Percentiles rank a stretch among this genome's conserved stretches.
Evolutionary conservation across 768 basidiomycete genomes (phyloP).

Genomic region (Tulasnella sp.): DNA sequence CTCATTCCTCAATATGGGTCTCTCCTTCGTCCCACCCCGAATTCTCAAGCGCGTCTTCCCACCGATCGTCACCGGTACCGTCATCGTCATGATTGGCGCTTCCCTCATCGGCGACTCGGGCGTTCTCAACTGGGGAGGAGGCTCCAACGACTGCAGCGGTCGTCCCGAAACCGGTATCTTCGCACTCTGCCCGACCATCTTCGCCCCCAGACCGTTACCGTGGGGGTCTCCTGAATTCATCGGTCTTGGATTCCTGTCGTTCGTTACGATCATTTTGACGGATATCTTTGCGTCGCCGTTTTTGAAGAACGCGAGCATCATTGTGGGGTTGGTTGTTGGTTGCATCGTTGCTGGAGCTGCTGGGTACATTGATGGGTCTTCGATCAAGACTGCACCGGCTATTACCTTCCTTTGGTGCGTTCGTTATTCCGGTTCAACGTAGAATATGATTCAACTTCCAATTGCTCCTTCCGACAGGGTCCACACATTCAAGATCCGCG

Average conservation of each 20-base stretch:
- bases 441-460: neutral
- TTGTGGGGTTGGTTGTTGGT: conserved; percentile 65
- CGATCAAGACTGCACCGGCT: conserved; percentile 57
- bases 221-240: conserved; percentile 73
- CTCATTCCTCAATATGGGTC: conserved; percentile 68
- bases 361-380: conserved; percentile 64
- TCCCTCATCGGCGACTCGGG: conserved; percentile 69
- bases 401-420: conserved; percentile 73
- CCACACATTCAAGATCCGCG: conserved; percentile 62
- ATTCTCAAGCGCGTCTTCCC: conserved; percentile 26
- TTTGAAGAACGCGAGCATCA: conserved; percentile 68
- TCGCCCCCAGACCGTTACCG: conserved; percentile 60
- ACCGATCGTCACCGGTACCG: conserved; percentile 39
- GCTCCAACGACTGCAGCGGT: conserved; percentile 58
- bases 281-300: conserved; percentile 83
- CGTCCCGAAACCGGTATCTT: conserved; percentile 62
- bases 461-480: conserved; percentile 40
- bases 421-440: neutral
- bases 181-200: conserved; percentile 60
- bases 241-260: conserved; percentile 79
- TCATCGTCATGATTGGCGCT: conserved; percentile 72
- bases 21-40: conserved; percentile 59
- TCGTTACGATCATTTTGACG: conserved; percentile 64
- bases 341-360: conserved; percentile 74
- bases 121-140: conserved; percentile 76